phyloP scores from a whole-genome alignment of 768 basidiomycete species.

The Russula earlei region DNA sequence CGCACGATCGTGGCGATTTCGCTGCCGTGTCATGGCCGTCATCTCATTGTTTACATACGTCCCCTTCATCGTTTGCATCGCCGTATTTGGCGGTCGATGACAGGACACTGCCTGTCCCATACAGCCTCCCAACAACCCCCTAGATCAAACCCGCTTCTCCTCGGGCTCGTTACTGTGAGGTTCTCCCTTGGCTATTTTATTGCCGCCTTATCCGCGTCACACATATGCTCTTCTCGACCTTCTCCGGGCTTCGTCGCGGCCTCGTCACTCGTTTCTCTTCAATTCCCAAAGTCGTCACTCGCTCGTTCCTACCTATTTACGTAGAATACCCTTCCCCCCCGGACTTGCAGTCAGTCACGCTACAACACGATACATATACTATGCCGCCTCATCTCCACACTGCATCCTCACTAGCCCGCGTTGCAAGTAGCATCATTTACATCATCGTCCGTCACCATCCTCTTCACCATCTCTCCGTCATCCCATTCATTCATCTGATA shows the following conservation, averaged over 20 bases:
- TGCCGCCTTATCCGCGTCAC: background rate
- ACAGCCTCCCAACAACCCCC: background rate
- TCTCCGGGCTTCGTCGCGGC: background rate
- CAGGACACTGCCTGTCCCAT: background rate
- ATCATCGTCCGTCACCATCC: background rate
- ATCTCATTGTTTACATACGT: constrained; percentile 67
- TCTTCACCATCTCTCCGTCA: background rate
- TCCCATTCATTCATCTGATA: background rate
- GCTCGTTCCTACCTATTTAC: constrained; percentile 2
- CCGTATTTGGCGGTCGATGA: constrained; percentile 40
- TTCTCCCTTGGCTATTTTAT: background rate
- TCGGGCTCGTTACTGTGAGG: constrained; percentile 5
- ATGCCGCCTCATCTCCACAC: background rate
- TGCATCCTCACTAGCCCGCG: background rate
- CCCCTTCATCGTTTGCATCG: constrained; percentile 67
- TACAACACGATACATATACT: background rate
- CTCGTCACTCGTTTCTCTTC: constrained; percentile 1
- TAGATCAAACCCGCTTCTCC: background rate
- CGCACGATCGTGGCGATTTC: constrained; percentile 61
- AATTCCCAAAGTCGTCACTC: background rate
- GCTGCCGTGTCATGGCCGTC: constrained; percentile 64
- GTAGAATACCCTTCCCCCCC: background rate
- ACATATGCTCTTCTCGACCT: background rate
- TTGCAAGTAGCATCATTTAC: background rate
- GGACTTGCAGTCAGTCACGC: constrained; percentile 1